phyloP scores from a whole-genome alignment of 495 filamentous ascomycete species.

The Penicillium herquei region DNA sequence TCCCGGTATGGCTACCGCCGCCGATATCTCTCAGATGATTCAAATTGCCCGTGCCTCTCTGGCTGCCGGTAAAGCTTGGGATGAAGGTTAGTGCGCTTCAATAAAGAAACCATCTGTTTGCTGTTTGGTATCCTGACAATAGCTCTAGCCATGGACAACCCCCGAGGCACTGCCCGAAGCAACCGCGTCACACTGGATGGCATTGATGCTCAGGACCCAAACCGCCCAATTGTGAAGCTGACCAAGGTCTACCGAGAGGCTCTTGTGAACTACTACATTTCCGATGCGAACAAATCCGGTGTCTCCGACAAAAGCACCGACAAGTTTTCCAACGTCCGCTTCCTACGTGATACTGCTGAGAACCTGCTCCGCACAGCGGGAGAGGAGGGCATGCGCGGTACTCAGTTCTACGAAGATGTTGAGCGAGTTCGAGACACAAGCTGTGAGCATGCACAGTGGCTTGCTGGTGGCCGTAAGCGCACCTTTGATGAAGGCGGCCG shows the following conservation, averaged over 20 bases:
- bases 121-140: neutral
- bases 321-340: conserved; percentile 36
- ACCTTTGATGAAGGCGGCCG: conserved; percentile 31
- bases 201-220: neutral
- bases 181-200: neutral
- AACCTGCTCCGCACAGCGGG: conserved; percentile 40
- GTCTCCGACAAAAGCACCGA: conserved; percentile 6
- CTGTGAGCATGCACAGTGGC: conserved; percentile 32
- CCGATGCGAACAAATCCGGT: conserved; percentile 14
- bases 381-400: conserved; percentile 6
- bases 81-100: neutral
- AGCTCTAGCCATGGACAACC: neutral
- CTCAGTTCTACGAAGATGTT: neutral
- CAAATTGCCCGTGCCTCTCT: neutral
- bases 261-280: conserved; percentile 36
- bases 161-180: neutral
- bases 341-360: conserved; percentile 50
- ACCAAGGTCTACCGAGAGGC: conserved; percentile 36
- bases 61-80: neutral
- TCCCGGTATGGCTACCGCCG: neutral
- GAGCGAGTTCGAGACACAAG: conserved; percentile 11
- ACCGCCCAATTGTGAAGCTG: conserved; percentile 24
- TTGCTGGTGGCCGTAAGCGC: conserved; percentile 44
- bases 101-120: neutral
- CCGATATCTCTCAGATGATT: neutral